phyloP scores from a whole-genome alignment of 2,329 filamentous ascomycete species.

The Hypomyces perniciosus region DNA sequence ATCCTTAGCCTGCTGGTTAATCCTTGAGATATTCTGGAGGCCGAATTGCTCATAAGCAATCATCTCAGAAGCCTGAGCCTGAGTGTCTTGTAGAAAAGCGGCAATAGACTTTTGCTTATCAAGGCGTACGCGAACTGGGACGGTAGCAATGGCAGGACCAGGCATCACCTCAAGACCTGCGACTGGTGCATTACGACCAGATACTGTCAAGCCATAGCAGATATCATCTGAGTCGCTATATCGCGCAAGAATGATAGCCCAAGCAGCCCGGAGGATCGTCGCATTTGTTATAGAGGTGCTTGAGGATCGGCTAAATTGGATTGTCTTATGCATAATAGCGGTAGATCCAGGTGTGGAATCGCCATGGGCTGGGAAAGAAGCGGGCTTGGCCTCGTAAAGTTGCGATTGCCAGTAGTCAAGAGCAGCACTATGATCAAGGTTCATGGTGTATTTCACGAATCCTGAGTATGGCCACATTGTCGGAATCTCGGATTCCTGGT shows the following conservation, averaged over 20 bases:
- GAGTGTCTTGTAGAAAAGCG: slow-evolving; percentile 2
- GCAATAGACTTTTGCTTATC: not conserved
- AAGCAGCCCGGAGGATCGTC: slow-evolving; percentile 6
- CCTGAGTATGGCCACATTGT: not conserved
- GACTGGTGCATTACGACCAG: slow-evolving; percentile 7
- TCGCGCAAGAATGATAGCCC: slow-evolving; percentile 5
- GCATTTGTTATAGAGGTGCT: slow-evolving; percentile 4
- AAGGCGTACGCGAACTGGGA: slow-evolving; percentile 6
- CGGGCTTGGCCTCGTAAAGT: slow-evolving; percentile 9
- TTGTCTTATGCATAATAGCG: slow-evolving; percentile 4
- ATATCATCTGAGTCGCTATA: slow-evolving; percentile 9
- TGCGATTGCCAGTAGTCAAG: slow-evolving; percentile 13
- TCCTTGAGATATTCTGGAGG: slow-evolving; percentile 2
- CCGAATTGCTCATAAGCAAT: slow-evolving; percentile 7
- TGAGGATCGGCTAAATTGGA: slow-evolving; percentile 8
- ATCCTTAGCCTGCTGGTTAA: slow-evolving; percentile 1
- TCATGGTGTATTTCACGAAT: slow-evolving; percentile 5
- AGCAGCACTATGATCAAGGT: slow-evolving; percentile 1
- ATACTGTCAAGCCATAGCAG: slow-evolving; percentile 7
- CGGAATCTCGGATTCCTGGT: not conserved
- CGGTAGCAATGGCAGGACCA: slow-evolving; percentile 5
- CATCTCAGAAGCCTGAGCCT: slow-evolving; percentile 5
- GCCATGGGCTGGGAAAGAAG: not conserved
- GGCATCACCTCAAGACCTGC: not conserved
- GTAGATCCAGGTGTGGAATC: not conserved